Percentiles rank a stretch among this genome's conserved stretches.
Evolutionary conservation across 257 asterid species (phyloP).

Genomic region (Vinca minor): DNA sequence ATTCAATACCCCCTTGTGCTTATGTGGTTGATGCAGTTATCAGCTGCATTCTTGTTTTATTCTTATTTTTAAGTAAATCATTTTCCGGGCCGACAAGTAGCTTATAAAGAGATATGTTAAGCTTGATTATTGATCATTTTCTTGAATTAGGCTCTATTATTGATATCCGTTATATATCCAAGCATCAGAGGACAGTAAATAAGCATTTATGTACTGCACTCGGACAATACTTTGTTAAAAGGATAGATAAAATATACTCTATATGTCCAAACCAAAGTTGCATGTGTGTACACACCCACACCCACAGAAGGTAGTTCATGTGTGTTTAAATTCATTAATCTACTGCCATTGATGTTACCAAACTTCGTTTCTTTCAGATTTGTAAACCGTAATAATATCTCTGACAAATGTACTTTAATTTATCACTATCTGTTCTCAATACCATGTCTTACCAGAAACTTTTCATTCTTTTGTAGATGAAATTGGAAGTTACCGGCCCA

Average conservation of each 20-base stretch:
- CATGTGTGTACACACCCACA: too few species aligned
- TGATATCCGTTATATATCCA: neutral
- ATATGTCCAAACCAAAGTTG: neutral
- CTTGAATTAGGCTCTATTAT: neutral
- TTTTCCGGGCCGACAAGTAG: neutral
- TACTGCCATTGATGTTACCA: neutral
- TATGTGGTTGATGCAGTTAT: neutral
- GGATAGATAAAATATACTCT: neutral
- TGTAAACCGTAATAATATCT: neutral
- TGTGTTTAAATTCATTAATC: neutral
- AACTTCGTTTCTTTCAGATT: neutral
- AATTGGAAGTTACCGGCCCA: constrained; percentile 17
- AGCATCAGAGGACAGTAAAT: neutral
- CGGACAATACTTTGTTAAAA: neutral
- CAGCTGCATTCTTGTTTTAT: neutral
- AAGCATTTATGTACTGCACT: neutral
- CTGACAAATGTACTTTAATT: neutral
- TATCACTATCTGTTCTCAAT: neutral
- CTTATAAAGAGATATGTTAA: neutral
- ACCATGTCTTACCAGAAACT: neutral
- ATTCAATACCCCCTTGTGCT: neutral
- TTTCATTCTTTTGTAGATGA: constrained; percentile 13
- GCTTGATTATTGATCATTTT: neutral
- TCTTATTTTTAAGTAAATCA: neutral
- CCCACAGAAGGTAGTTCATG: too few species aligned